phyloP scores from a whole-genome alignment of 2,329 filamentous ascomycete genomes.

The Fusarium pseudonygamai region DNA sequence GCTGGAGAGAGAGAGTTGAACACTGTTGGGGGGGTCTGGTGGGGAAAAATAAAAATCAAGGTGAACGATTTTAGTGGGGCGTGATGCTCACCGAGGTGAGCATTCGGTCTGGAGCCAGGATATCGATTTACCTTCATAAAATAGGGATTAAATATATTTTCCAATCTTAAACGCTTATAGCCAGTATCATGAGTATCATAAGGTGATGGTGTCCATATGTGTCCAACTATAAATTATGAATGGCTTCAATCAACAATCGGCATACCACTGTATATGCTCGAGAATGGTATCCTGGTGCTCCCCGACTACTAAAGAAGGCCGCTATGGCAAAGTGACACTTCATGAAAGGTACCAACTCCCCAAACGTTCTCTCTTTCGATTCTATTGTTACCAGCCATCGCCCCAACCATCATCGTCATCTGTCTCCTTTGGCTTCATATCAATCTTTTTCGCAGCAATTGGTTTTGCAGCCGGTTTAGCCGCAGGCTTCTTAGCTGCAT shows the following conservation, averaged over 20 bases:
- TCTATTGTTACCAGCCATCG: constrained; percentile 65
- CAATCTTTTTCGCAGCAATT: constrained; percentile 70
- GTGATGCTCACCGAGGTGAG: constrained; percentile 16
- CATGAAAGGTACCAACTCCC: not conserved
- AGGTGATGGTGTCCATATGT: not conserved
- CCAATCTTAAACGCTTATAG: not conserved
- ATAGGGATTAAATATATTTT: not conserved
- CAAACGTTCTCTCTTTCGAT: not conserved
- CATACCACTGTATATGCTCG: constrained; percentile 7
- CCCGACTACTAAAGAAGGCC: not conserved
- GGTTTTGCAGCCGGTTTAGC: constrained; percentile 57
- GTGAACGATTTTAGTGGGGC: constrained; percentile 31
- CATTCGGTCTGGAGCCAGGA: not conserved
- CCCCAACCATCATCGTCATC: constrained; percentile 72
- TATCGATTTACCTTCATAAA: not conserved
- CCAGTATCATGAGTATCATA: not conserved
- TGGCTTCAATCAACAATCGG: constrained; percentile 27
- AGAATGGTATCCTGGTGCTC: constrained; percentile 34
- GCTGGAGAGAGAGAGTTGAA: constrained; percentile 48
- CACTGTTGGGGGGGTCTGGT: not conserved
- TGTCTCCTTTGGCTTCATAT: constrained; percentile 70
- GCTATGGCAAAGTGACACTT: constrained; percentile 7
- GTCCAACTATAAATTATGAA: not conserved
- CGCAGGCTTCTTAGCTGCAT: constrained; percentile 52
- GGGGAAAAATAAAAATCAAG: constrained; percentile 32